phyloP scores from a whole-genome alignment of 352 stramenopile species.

The Pseudoperonospora humuli region DNA sequence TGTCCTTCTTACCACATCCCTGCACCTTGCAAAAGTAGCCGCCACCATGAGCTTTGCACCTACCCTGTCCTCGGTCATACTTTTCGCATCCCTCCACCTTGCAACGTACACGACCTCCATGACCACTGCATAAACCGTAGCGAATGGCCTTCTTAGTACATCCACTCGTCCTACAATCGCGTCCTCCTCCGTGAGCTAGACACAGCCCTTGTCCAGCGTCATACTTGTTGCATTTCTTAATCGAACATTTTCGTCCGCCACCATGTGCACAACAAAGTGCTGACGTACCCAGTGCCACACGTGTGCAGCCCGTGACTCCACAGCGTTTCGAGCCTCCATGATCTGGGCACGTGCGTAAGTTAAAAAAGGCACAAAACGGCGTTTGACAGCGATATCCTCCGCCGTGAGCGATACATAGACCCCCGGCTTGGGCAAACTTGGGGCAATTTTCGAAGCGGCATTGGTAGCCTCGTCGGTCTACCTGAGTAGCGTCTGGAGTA shows the following conservation, averaged over 20 bases:
- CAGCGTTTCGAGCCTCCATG: conserved; percentile 70
- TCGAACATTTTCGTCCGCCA: conserved; percentile 56
- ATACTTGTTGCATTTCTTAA: conserved; percentile 67
- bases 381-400: conserved; percentile 66
- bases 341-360: conserved; percentile 63
- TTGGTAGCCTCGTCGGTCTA: conserved; percentile 22
- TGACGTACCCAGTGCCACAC: conserved; percentile 38
- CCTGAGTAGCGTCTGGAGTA: not conserved
- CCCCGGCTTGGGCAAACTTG: conserved; percentile 58
- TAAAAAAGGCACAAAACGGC: conserved; percentile 61
- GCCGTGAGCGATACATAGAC: conserved; percentile 57
- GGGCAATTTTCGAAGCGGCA: conserved; percentile 44
- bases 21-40: conserved; percentile 74
- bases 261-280: conserved; percentile 60
- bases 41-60: conserved; percentile 77
- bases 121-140: conserved; percentile 65
- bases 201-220: conserved; percentile 62
- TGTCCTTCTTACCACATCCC: conserved; percentile 78
- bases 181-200: conserved; percentile 62
- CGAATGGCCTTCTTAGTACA: conserved; percentile 75
- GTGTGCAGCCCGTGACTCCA: conserved; percentile 37
- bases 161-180: conserved; percentile 42
- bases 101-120: conserved; percentile 65
- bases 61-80: conserved; percentile 63
- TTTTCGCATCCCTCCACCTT: conserved; percentile 71